These are phyloP conservation scores for Posidonia oceanica DNA, from an alignment of 116 monocot species.

Conservation along the genomic window DNA sequence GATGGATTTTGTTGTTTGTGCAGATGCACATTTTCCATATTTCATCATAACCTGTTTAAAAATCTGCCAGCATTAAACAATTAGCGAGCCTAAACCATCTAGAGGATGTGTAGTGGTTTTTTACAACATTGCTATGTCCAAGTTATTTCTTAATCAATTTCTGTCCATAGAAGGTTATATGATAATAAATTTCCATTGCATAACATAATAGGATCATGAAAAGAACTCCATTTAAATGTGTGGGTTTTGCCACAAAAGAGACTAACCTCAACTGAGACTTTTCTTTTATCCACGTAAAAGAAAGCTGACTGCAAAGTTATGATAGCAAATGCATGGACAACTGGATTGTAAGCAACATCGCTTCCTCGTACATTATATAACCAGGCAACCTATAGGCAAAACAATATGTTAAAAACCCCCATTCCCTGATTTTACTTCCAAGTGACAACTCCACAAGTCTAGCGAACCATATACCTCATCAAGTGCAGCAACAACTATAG, in stretches of 20 bases:
- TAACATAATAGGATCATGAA: neutral
- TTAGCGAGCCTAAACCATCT: no score
- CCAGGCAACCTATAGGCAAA: constrained; percentile 73
- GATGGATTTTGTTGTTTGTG: no score
- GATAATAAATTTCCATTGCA: no score
- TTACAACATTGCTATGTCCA: no score
- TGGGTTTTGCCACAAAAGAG: neutral
- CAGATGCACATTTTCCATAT: no score
- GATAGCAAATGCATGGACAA: constrained; percentile 89
- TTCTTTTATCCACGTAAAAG: constrained; percentile 93
- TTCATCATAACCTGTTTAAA: no score
- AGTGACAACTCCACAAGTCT: neutral
- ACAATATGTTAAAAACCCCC: neutral
- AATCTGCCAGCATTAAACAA: no score
- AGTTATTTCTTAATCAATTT: no score
- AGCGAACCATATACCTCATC: constrained; percentile 60
- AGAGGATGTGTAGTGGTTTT: no score
- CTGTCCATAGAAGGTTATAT: no score
- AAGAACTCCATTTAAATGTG: neutral
- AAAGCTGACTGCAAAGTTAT: constrained; percentile 64
- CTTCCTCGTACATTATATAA: constrained; percentile 87
- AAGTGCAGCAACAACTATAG: constrained; percentile 65
- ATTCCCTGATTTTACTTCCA: neutral
- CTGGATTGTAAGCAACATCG: constrained; percentile 85
- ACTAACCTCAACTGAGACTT: constrained; percentile 68